phyloP scores from a whole-genome alignment of 345 rosid species.

The Alliaria petiolata region DNA sequence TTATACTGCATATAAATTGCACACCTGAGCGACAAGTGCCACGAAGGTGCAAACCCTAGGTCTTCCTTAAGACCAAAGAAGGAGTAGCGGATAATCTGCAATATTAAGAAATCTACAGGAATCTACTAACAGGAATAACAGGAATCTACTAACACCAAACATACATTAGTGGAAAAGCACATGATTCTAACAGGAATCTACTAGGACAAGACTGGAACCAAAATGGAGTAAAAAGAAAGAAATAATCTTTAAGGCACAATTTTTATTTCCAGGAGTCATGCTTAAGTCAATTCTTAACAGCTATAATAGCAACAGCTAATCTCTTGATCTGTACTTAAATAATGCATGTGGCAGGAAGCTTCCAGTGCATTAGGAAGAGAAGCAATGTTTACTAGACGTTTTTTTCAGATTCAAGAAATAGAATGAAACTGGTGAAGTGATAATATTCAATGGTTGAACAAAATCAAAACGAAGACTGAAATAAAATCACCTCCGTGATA shows the following conservation, averaged over 20 bases:
- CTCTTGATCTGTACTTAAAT: constrained; percentile 6
- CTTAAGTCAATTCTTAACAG: neutral
- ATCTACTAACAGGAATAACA: too few species aligned
- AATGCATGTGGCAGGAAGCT: constrained; percentile 2
- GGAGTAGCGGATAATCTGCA: constrained; percentile 85
- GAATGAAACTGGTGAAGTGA: neutral
- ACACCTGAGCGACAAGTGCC: constrained; percentile 97
- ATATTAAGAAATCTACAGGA: too few species aligned
- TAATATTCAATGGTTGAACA: neutral
- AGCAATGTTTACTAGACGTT: neutral
- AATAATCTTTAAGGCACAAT: too few species aligned
- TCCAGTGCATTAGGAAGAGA: constrained; percentile 6
- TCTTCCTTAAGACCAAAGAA: constrained; percentile 92
- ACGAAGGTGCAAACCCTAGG: constrained; percentile 80
- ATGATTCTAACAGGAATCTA: neutral
- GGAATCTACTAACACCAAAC: too few species aligned
- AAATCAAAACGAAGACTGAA: neutral
- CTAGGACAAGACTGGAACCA: neutral
- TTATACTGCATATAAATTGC: neutral
- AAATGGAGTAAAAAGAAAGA: too few species aligned
- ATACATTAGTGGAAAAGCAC: neutral
- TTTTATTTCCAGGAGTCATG: too few species aligned
- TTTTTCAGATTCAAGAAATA: neutral
- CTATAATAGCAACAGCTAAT: constrained; percentile 2
- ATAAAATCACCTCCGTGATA: constrained; percentile 60